Evolutionary conservation across 2,329 filamentous ascomycete species (phyloP).

Genomic region (Pyricularia pennisetigena): DNA sequence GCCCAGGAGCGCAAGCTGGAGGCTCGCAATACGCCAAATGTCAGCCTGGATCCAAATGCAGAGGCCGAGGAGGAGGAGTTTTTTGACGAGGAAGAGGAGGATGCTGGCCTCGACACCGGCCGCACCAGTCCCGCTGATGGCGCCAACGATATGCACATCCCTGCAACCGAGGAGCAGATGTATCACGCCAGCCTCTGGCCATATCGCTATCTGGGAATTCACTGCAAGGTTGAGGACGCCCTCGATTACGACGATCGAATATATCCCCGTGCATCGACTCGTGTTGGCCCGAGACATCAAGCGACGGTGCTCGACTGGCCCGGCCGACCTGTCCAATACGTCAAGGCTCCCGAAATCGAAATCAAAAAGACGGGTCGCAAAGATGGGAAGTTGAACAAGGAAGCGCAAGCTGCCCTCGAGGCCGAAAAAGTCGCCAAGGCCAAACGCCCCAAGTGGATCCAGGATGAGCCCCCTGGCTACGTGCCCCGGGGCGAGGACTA

Average conservation of each 20-base stretch:
- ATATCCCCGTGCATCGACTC: slow-evolving; percentile 88
- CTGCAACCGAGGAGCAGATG: slow-evolving; percentile 73
- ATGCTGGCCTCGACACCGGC: slow-evolving; percentile 43
- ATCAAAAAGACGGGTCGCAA: slow-evolving; percentile 80
- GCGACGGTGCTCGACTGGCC: slow-evolving; percentile 79
- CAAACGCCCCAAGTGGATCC: slow-evolving; percentile 82
- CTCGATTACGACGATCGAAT: slow-evolving; percentile 96
- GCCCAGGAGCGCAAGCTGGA: slow-evolving; percentile 92
- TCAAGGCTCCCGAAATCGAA: slow-evolving; percentile 68
- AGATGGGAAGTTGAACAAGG: slow-evolving; percentile 68
- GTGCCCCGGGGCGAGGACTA: slow-evolving; percentile 73
- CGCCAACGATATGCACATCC: slow-evolving; percentile 43
- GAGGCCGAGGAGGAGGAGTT: slow-evolving; percentile 47
- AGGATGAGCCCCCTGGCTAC: slow-evolving; percentile 85
- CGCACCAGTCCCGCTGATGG: slow-evolving; percentile 55
- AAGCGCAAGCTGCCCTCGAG: slow-evolving; percentile 68
- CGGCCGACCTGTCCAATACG: slow-evolving; percentile 77
- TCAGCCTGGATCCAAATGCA: slow-evolving; percentile 57
- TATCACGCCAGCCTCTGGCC: slow-evolving; percentile 93
- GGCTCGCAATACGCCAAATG: slow-evolving; percentile 73
- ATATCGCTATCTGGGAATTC: slow-evolving; percentile 89
- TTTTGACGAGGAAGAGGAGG: slow-evolving; percentile 59
- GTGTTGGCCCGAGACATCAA: slow-evolving; percentile 84
- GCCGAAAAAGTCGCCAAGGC: slow-evolving; percentile 71
- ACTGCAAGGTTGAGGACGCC: slow-evolving; percentile 90